Evolutionary conservation across 345 rosid species (phyloP), one percentile per base, ranked within the genome.

Genomic region (Eucalyptus curtisii): DNA sequence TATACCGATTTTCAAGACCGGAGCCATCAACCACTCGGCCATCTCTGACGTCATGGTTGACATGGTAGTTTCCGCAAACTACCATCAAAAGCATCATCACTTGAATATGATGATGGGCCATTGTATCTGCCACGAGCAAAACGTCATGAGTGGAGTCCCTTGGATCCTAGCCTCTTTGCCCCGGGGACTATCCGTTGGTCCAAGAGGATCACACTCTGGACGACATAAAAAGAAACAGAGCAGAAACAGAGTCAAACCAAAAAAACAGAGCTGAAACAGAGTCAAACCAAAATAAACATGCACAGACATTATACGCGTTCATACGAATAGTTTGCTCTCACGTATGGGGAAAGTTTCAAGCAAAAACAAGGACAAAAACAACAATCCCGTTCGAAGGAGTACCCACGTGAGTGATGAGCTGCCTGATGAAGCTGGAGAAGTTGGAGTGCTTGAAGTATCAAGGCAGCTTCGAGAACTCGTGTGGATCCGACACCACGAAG

Each of bases 361-460:
- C 27, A 55, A 55, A 55, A 22, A 81, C 42, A 3, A 19, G 2
- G 13, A 44, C 61, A 55, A 55, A 55, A 55, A 81, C 10, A 6
- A 40, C 17, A 42, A 81, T 20, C 19, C 49, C 12, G 44, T 13
- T 31, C 22, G 37, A 20, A 79, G 17, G 24, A 81, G 15, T 48
- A 81, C 96, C 93, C 81, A 94, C 97, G 84, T 93, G 94, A 40
- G 95, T 93, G 89, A 94, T 94, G 88, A 95, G 94, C 88, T 94
- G 97, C 79, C 96, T 93, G 87, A 95, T 84, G 88, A 95, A 95
- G 90, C 96, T 95, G 40, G 96, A 92, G 92, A 95, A 94, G 59
- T 95, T 94, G 44, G 84, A 92, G 94, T 95, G 97, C 90, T 95
- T 94, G 92, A 95, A 95, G 92, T 91, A 94, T 90, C 91, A 92